These are phyloP conservation scores for Stagonosporopsis cucurbitacearum DNA, from an alignment of 2,329 filamentous ascomycete species.

Conservation along the genomic window DNA sequence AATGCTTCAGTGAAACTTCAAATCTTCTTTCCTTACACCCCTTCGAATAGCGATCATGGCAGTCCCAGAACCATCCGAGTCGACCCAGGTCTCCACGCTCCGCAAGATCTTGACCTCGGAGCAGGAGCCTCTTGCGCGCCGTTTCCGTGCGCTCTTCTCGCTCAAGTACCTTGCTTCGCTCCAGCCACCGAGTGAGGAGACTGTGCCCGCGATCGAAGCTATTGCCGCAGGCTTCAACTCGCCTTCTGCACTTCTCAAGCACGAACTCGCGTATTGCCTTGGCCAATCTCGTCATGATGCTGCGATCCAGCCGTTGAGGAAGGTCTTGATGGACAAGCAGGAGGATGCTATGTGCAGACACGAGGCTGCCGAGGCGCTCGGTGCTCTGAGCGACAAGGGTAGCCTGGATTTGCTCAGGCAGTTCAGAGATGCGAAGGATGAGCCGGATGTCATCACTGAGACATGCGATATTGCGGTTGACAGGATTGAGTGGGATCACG, in stretches of 20 bases:
- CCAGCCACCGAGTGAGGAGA: conserved; percentile 62
- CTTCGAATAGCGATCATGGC: conserved; percentile 31
- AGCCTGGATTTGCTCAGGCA: conserved; percentile 76
- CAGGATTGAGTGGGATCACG: conserved; percentile 89
- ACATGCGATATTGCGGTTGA: conserved; percentile 97
- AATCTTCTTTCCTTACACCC: not conserved
- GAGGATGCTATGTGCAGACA: conserved; percentile 96
- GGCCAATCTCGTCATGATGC: conserved; percentile 84
- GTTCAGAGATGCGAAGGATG: conserved; percentile 75
- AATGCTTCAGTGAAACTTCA: not conserved
- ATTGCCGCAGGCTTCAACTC: conserved; percentile 88
- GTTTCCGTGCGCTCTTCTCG: conserved; percentile 96
- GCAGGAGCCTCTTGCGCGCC: conserved; percentile 78
- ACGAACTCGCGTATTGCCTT: conserved; percentile 96
- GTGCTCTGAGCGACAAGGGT: conserved; percentile 77
- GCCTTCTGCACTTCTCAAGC: conserved; percentile 88
- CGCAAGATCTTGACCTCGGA: conserved; percentile 82
- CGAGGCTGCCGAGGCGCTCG: conserved; percentile 93
- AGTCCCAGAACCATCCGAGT: conserved; percentile 28
- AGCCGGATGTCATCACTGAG: conserved; percentile 84
- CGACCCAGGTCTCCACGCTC: conserved; percentile 65
- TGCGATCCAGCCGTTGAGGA: conserved; percentile 74
- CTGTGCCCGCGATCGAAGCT: conserved; percentile 71
- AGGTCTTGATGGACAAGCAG: conserved; percentile 75
- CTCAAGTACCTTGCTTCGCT: conserved; percentile 89